Evolutionary conservation across 2,329 filamentous ascomycete species (phyloP).

Genomic region (Aureobasidium sp.): DNA sequence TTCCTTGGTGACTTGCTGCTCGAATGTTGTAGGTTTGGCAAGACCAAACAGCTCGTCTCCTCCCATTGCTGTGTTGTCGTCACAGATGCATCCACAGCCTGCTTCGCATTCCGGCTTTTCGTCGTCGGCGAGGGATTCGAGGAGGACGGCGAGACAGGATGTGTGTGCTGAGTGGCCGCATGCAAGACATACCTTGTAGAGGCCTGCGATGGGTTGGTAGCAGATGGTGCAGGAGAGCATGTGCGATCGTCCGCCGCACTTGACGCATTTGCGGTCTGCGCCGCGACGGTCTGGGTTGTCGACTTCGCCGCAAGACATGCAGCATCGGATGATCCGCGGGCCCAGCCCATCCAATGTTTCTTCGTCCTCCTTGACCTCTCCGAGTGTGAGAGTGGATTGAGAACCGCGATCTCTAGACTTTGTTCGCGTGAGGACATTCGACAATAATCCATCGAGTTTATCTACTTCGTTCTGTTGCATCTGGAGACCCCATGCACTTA

Average conservation of each 20-base stretch:
- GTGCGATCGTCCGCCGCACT: constrained; percentile 2
- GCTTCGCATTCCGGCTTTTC: constrained; percentile 16
- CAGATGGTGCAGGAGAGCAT: constrained; percentile 17
- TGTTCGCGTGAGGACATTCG: constrained; percentile 25
- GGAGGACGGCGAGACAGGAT: constrained; percentile 12
- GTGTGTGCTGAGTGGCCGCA: constrained; percentile 18
- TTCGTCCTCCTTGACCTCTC: not conserved
- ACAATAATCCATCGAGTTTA: constrained; percentile 44
- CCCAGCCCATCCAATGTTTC: not conserved
- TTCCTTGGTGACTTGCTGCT: not conserved
- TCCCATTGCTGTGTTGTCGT: not conserved
- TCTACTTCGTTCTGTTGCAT: constrained; percentile 51
- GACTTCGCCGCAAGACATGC: constrained; percentile 14
- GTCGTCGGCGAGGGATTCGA: constrained; percentile 14
- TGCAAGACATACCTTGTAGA: constrained; percentile 18
- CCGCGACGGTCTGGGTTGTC: not conserved
- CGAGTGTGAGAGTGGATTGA: constrained; percentile 16
- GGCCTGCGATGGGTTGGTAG: constrained; percentile 15
- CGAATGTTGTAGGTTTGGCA: not conserved
- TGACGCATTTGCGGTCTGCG: constrained; percentile 7
- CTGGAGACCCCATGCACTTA: constrained; percentile 52
- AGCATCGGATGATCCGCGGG: constrained; percentile 14
- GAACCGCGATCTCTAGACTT: constrained; percentile 2
- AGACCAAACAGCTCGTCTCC: constrained; percentile 6
- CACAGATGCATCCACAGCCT: constrained; percentile 17